These are phyloP conservation scores for Ascochyta clinopodiicola DNA, from an alignment of 2,329 filamentous ascomycete genomes.

Conservation along the genomic window DNA sequence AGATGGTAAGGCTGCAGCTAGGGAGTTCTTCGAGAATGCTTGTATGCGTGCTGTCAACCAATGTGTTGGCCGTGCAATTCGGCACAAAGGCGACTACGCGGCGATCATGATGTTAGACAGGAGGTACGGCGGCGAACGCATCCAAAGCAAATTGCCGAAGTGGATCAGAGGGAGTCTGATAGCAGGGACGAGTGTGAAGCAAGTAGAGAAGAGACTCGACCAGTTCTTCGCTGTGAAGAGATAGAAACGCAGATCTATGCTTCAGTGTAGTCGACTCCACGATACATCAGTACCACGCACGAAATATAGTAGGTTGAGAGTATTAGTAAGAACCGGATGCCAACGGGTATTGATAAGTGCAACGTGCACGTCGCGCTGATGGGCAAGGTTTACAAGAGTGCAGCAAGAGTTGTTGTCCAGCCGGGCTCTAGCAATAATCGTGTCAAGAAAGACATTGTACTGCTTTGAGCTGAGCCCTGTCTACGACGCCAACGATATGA, in stretches of 20 bases:
- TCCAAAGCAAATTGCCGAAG: slow-evolving; percentile 79
- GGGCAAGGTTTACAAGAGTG: slow-evolving; percentile 14
- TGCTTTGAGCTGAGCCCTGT: background rate
- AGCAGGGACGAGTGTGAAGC: slow-evolving; percentile 49
- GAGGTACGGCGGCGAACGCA: slow-evolving; percentile 75
- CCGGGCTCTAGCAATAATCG: background rate
- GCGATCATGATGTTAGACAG: slow-evolving; percentile 85
- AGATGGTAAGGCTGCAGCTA: slow-evolving; percentile 59
- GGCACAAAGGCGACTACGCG: slow-evolving; percentile 88
- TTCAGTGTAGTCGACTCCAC: background rate
- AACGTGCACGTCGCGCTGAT: slow-evolving; percentile 18
- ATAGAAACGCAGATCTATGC: background rate
- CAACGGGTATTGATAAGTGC: slow-evolving; percentile 1
- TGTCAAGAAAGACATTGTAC: background rate
- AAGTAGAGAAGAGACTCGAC: slow-evolving; percentile 49
- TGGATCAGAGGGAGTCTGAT: slow-evolving; percentile 82
- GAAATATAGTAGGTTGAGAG: background rate
- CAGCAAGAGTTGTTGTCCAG: slow-evolving; percentile 14
- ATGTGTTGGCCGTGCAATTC: slow-evolving; percentile 89
- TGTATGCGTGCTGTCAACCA: slow-evolving; percentile 98
- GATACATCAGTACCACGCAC: too few species aligned
- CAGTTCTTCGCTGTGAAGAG: slow-evolving; percentile 47
- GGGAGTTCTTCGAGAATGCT: slow-evolving; percentile 90
- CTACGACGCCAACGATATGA: too few species aligned
- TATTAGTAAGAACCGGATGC: background rate